A percentile compares a stretch with the other conserved stretches of the same genome.
Conservation (phyloP, 2,329 filamentous ascomycete species). For the Penicillium sp. region DNA sequence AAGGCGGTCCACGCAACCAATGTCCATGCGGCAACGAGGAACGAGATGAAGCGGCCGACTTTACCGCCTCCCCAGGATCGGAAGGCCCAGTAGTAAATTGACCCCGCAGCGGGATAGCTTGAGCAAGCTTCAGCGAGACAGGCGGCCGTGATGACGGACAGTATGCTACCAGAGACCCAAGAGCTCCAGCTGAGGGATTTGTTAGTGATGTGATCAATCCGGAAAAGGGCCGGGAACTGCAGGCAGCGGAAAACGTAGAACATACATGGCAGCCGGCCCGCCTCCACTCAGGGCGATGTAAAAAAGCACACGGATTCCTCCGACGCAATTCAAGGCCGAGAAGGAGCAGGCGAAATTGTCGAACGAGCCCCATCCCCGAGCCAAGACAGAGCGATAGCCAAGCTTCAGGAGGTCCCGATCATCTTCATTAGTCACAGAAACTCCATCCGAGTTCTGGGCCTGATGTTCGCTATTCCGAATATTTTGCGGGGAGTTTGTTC, state of each 20-base stretch:
- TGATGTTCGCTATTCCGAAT: not conserved
- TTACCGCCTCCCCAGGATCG: constrained; percentile 29
- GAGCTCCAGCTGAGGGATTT: constrained; percentile 20
- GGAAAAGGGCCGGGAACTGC: not conserved
- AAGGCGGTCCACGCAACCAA: constrained; percentile 55
- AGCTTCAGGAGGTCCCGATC: constrained; percentile 28
- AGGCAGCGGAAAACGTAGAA: not conserved
- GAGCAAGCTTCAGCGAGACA: constrained; percentile 35
- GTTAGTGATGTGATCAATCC: constrained; percentile 1
- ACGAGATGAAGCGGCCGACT: constrained; percentile 38
- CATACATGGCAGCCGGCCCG: constrained; percentile 27
- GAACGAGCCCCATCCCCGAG: constrained; percentile 28
- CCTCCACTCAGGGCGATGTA: constrained; percentile 31
- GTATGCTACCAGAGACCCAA: constrained; percentile 25
- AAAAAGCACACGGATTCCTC: constrained; percentile 31
- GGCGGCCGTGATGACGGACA: constrained; percentile 30
- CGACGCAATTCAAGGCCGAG: constrained; percentile 30
- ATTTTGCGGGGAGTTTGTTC: constrained; percentile 13
- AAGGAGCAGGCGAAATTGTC: constrained; percentile 33
- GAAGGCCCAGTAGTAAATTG: constrained; percentile 36
- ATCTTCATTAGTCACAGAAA: constrained; percentile 25
- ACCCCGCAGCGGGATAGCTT: constrained; percentile 33
- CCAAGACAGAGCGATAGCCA: constrained; percentile 29
- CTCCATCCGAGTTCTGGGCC: constrained; percentile 4
- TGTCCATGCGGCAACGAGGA: constrained; percentile 57